Evolutionary conservation across 805 yeast species (phyloP).

Genomic region (Wickerhamomyces rabaulensis): DNA sequence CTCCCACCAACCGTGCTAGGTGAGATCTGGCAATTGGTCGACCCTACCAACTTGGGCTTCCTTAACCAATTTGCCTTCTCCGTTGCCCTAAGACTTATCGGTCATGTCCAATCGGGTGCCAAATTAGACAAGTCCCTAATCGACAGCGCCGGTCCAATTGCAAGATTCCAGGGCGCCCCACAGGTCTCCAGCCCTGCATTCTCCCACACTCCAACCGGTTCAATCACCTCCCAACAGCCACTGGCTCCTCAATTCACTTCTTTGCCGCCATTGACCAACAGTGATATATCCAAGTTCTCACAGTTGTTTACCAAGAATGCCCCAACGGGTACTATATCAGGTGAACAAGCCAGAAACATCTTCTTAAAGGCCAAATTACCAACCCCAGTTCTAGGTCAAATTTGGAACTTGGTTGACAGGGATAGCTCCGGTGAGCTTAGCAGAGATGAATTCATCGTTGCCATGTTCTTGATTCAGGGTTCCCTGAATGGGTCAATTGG

Average conservation of each 20-base stretch:
- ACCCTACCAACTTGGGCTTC: slow-evolving; percentile 80
- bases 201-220: slow-evolving; percentile 22
- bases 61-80: slow-evolving; percentile 76
- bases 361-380: slow-evolving; percentile 87
- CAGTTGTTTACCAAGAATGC: slow-evolving; percentile 71
- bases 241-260: slow-evolving; percentile 19
- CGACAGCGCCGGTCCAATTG: slow-evolving; percentile 57
- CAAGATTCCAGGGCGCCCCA: slow-evolving; percentile 41
- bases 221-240: slow-evolving; percentile 31
- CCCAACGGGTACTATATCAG: slow-evolving; percentile 52
- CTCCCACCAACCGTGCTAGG: slow-evolving; percentile 74
- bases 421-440: slow-evolving; percentile 66
- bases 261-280: slow-evolving; percentile 48
- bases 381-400: slow-evolving; percentile 68
- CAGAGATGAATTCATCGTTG: slow-evolving; percentile 76
- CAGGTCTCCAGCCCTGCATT: neutral
- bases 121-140: slow-evolving; percentile 50
- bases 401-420: slow-evolving; percentile 86
- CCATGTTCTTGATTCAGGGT: slow-evolving; percentile 93
- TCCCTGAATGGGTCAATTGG: slow-evolving; percentile 59
- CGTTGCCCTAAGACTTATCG: slow-evolving; percentile 83
- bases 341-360: slow-evolving; percentile 78
- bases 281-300: slow-evolving; percentile 60
- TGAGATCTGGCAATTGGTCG: slow-evolving; percentile 94
- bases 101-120: slow-evolving; percentile 75